These are phyloP conservation scores for Fusarium musae DNA, from an alignment of 2,329 filamentous ascomycete species.

Conservation along the genomic window DNA sequence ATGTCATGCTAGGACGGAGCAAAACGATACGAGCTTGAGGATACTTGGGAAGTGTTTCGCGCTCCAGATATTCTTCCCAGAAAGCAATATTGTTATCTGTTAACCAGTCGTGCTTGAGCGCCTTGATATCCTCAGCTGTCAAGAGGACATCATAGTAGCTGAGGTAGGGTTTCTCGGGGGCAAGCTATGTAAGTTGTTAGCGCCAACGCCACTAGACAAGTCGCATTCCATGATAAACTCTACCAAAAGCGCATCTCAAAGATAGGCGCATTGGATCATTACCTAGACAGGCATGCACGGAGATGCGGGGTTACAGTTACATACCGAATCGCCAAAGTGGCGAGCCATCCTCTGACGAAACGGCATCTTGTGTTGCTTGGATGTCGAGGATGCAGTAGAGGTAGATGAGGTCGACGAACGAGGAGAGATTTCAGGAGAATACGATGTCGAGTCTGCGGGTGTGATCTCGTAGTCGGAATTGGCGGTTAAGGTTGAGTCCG, in stretches of 20 bases:
- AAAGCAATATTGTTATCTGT: constrained; percentile 98
- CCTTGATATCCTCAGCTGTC: constrained; percentile 88
- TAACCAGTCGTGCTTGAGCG: constrained; percentile 92
- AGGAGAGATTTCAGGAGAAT: constrained; percentile 22
- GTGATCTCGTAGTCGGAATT: constrained; percentile 38
- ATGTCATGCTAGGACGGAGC: constrained; percentile 91
- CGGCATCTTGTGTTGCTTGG: constrained; percentile 49
- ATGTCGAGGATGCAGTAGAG: constrained; percentile 20
- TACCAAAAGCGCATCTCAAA: constrained; percentile 20
- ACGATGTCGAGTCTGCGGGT: constrained; percentile 21
- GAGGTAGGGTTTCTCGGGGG: constrained; percentile 52
- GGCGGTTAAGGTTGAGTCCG: constrained; percentile 30
- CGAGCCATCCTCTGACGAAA: constrained; percentile 57
- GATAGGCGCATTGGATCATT: constrained; percentile 5
- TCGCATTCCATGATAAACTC: constrained; percentile 14
- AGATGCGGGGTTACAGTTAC: constrained; percentile 45
- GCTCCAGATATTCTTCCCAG: constrained; percentile 97
- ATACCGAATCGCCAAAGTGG: constrained; percentile 60
- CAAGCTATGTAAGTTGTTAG: constrained; percentile 57
- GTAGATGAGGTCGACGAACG: constrained; percentile 22
- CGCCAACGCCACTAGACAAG: background rate
- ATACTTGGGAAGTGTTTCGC: constrained; percentile 82
- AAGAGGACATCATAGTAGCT: constrained; percentile 62
- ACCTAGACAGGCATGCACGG: constrained; percentile 11
- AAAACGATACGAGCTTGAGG: constrained; percentile 89